Base-by-base conservation (phyloP, 352 stramenopile genomes). In the Pythium biforme region DNA sequence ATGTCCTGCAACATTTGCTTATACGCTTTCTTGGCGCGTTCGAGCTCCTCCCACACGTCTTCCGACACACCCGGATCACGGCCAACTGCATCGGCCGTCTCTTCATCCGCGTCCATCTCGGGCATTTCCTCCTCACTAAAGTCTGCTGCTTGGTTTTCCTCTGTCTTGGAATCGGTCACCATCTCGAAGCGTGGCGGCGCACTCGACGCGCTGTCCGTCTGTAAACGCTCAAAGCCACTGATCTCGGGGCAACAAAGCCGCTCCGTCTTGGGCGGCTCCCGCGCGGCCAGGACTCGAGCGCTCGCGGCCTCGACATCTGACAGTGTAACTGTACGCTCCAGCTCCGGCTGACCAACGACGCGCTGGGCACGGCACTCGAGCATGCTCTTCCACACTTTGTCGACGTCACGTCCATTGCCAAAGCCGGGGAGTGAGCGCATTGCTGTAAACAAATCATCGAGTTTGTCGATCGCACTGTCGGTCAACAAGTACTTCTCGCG, bases 331-430 rank as follows among this genome's bases (percentile, higher is more conserved):
- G 68, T 83, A 37, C 77, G 75, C 29, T 77, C 69, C n/a, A 82
- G 40, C 46, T 94, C 79, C 0, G 70, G 69, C 10, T 51, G 46
- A 12, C 61, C 27, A 9, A 81, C 74, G 17, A 90, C 76, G 3
- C 82, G 79, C 31, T 92, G 75, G 0, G 83, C 82, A 9, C 86
- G 84, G 56, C 64, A 90, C 48, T 88, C 77, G 19, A 81, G 54
- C 33, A 90, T 37, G 39, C 79, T 79, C 15, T 87, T 76, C 83
- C 80, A 90, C 23, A 95, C 55, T 19, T 79, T 72, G 46, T 77
- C 68, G n/a, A 87, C 83, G 45, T 92, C 82, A 19, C 80, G 83
- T 0, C 84, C 83, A 64, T 91, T 94, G 0, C 82, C 81, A 67
- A 89, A 93, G 3, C 83, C 77, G 17, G 77, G 78, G 4, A 90